Evolutionary conservation across 306 rosid genomes (phyloP), one percentile per base, ranked within the genome.

Genomic region (Hippophae tibetana): DNA sequence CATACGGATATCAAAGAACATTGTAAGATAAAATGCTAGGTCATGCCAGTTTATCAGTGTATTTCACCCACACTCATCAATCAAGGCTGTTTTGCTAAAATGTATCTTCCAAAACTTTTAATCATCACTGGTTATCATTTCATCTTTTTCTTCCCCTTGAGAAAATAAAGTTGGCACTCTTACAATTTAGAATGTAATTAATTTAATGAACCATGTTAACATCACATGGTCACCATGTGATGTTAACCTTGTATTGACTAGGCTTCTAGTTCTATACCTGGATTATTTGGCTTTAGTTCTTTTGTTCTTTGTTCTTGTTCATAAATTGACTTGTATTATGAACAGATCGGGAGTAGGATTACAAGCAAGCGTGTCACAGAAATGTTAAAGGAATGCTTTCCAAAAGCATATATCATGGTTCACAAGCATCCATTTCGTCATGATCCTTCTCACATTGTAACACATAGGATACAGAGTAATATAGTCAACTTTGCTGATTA

Each of bases 271-370:
- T 27, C 1, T 27, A 27, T n/a, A 49, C 14, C 18, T 23, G n/a
- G 53, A 23, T 25, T 59, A 38, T 59, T 58, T 6, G 14, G 57
- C 57, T 13, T 73, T 41, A 5, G 8, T 43, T 27, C 31, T 44
- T 26, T 13, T 11, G 44, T 43, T 60, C 42, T 59, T 47, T 48
- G 49, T 31, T 4, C 38, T 31, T 31, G 38, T 31, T 31, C 18
- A 9, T 6, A 8, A 44, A 56, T 58, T 63, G 9, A 51, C 62
- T 48, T 72, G 31, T 61, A 56, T 75, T 47, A 41, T 63, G 74
- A 58, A 59, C 86, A 92, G 98, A 78, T 92, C 23, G 98, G 98
- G 80, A 87, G 92, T 76, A 85, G 86, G 79, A 70, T 87, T 78
- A 92, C 95, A 61, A 92, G 98, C 83, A 87, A 92, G 71, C 79